These are phyloP conservation scores for Colletotrichum melonis DNA, from an alignment of 2,329 filamentous ascomycete species.

Conservation along the genomic window DNA sequence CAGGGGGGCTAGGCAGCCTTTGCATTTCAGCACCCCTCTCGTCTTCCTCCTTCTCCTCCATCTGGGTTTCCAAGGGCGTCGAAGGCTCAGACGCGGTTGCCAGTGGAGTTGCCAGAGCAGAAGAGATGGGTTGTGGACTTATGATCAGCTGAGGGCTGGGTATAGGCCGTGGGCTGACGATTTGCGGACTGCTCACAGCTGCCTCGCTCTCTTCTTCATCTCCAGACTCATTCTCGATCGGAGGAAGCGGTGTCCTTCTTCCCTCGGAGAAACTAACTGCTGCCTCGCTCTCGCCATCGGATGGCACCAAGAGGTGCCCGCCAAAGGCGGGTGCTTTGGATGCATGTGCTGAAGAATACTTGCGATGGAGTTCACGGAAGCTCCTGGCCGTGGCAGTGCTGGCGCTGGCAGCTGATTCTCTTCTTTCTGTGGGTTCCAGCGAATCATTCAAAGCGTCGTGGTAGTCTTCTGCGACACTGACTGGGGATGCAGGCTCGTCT, in stretches of 20 bases:
- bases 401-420: constrained; percentile 71
- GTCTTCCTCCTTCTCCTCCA: constrained; percentile 32
- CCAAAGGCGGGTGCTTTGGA: constrained; percentile 54
- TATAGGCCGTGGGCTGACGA: constrained; percentile 5
- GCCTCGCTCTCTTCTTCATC: constrained; percentile 31
- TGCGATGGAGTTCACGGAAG: constrained; percentile 71
- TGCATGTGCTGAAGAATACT: constrained; percentile 66
- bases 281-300: constrained; percentile 70
- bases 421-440: constrained; percentile 59
- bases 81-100: not conserved
- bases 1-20: constrained; percentile 42
- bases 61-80: not conserved
- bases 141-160: constrained; percentile 9
- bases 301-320: constrained; percentile 58
- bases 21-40: constrained; percentile 40
- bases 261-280: constrained; percentile 71
- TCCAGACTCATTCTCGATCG: constrained; percentile 56
- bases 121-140: constrained; percentile 11
- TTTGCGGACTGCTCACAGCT: not conserved
- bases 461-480: constrained; percentile 54
- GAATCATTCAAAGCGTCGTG: constrained; percentile 61
- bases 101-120: not conserved
- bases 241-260: constrained; percentile 65
- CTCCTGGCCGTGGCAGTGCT: constrained; percentile 76
- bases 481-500: constrained; percentile 52